Base-by-base conservation (phyloP, 345 rosid species). In the Heritiera littoralis region DNA sequence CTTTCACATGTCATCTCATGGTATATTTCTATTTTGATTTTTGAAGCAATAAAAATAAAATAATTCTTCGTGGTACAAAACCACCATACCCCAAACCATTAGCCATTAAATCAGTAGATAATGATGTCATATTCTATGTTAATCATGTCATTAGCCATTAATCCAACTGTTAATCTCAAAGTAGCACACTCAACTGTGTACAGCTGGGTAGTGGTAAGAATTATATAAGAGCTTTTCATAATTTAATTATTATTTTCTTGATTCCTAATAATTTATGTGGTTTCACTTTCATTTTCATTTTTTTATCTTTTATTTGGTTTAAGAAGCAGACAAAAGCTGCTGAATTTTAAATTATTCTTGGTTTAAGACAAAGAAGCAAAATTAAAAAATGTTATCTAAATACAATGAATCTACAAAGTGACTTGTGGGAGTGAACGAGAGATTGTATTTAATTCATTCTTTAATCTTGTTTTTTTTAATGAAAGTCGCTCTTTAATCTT, bases 371-470 rank as follows among this genome's bases (percentile, higher is more conserved):
- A 59, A 73, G 28, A 32, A 45, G 14, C 5, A 18, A 20, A 63
- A 28, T 51, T 15, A n/a, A 48, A 48, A 41, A 41, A 5, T 52
- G 63, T 55, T 46, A 40, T 32, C 56, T 56, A 3, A 54, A 72
- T 87, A 56, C 91, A 88, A 78, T 86, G 93, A 54, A 88, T 83
- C 87, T 54, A 15, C 7, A 1, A 0, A 81, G 73, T 70, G 46
- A 23, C 71, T 58, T 76, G 58, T 64, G 46, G 28, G 20, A 38
- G 48, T 79, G 38, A 73, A 51, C 17, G 65, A 43, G 48, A 56
- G 12, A 74, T 73, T 76, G 66, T 78, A 9, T 74, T 15, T 35
- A n/a, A 28, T 14, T 43, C 9, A 30, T 63, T 76, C 13, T 65
- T 49, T 59, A 58, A 59, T 74, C 43, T 35, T 41, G n/a, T n/a